phyloP scores from a whole-genome alignment of 1,284 basidiomycete genomes.

The Moesziomyces sp. region DNA sequence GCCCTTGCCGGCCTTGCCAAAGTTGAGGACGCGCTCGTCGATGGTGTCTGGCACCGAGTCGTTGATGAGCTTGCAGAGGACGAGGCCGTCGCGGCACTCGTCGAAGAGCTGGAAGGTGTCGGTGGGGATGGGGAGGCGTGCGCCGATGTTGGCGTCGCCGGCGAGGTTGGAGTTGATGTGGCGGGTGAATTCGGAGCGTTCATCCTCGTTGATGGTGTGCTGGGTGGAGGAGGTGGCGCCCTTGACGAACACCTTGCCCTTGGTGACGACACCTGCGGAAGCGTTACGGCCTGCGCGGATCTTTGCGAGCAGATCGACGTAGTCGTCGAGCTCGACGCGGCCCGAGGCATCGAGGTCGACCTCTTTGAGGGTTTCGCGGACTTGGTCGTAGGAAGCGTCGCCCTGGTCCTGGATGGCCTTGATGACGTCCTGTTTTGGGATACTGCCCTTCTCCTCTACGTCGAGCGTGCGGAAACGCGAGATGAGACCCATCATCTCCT shows the following conservation, averaged over 20 bases:
- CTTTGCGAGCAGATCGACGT: constrained; percentile 92
- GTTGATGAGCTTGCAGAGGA: constrained; percentile 98
- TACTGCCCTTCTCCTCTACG: constrained; percentile 64
- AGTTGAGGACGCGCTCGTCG: constrained; percentile 95
- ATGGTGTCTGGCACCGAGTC: constrained; percentile 99
- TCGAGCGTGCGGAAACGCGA: constrained; percentile 61
- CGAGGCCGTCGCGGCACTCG: constrained; percentile 90
- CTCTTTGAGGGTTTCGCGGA: constrained; percentile 83
- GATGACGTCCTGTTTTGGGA: constrained; percentile 62
- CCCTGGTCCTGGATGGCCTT: constrained; percentile 61
- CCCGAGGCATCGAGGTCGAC: constrained; percentile 94
- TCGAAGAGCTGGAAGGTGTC: constrained; percentile 99
- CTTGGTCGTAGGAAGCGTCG: constrained; percentile 62
- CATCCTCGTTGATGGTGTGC: constrained; percentile 98
- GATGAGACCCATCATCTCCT: constrained; percentile 67
- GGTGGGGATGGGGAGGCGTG: constrained; percentile 91
- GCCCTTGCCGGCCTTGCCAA: constrained; percentile 68
- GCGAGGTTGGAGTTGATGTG: constrained; percentile 95
- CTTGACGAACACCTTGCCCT: constrained; percentile 91
- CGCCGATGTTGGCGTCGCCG: constrained; percentile 85
- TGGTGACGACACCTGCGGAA: constrained; percentile 69
- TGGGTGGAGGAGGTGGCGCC: constrained; percentile 95
- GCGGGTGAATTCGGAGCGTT: constrained; percentile 92
- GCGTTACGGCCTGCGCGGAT: constrained; percentile 72
- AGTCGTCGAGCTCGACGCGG: constrained; percentile 96